Conservation (phyloP, 768 basidiomycete genomes). For the Hericium erinaceus region DNA sequence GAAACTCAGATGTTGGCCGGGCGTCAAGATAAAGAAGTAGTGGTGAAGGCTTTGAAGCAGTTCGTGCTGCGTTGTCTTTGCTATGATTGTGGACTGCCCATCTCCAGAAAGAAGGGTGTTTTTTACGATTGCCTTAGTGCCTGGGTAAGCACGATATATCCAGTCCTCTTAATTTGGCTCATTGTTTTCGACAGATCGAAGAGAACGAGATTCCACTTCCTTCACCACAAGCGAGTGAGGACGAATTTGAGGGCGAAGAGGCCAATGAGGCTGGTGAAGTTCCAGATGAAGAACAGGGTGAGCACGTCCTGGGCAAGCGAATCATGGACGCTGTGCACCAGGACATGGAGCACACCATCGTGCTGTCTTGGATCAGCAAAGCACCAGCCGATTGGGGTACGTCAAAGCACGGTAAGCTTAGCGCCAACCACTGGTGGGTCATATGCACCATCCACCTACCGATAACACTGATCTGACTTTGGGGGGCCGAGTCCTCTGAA, state of each 20-base stretch:
- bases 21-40: neutral
- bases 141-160: neutral
- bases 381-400: constrained; percentile 26
- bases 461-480: constrained; percentile 27
- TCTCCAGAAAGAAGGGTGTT: neutral
- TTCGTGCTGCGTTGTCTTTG: neutral
- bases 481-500: constrained; percentile 19
- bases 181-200: too few relatives aligned
- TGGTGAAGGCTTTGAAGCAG: neutral
- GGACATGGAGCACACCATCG: constrained; percentile 21
- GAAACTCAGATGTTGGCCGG: too few relatives aligned
- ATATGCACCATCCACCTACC: constrained; percentile 25
- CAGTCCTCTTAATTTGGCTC: too few relatives aligned
- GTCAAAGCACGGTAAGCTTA: constrained; percentile 22
- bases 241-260: too few relatives aligned
- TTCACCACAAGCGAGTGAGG: too few relatives aligned
- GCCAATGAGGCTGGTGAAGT: too few relatives aligned
- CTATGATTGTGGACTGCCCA: neutral
- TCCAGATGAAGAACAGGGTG: too few relatives aligned
- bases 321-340: constrained; percentile 21
- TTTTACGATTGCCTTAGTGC: neutral
- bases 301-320: constrained; percentile 21
- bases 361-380: constrained; percentile 24
- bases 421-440: constrained; percentile 27
- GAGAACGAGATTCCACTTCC: too few relatives aligned